Evolutionary conservation across 2,329 filamentous ascomycete genomes (phyloP).

Genomic region (Stagonosporopsis tanaceti): DNA sequence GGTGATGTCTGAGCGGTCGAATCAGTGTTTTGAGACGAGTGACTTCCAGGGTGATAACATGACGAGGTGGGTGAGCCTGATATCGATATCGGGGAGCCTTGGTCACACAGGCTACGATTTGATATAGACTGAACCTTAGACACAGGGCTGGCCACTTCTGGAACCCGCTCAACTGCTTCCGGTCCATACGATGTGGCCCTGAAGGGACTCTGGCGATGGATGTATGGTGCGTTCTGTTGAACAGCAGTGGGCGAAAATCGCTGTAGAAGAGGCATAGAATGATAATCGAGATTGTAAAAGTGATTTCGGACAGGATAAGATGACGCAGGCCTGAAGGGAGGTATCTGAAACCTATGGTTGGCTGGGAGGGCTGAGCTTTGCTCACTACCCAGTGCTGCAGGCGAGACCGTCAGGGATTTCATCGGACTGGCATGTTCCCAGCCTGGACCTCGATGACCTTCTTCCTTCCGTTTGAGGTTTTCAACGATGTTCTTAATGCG

Average conservation of each 20-base stretch:
- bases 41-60: neutral
- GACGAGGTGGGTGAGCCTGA: neutral
- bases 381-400: neutral
- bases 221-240: neutral
- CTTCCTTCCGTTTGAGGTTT: neutral
- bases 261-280: neutral
- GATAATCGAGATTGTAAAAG: conserved; percentile 1
- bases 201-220: neutral
- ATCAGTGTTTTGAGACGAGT: neutral
- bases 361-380: neutral
- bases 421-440: neutral
- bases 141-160: no score
- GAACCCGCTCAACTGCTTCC: no score
- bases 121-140: no score
- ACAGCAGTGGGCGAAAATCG: neutral
- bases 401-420: neutral
- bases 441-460: conserved; percentile 5
- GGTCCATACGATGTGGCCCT: neutral
- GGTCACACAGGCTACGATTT: no score
- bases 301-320: neutral
- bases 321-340: neutral
- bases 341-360: neutral
- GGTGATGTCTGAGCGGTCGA: conserved; percentile 10
- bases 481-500: conserved; percentile 1
- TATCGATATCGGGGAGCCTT: neutral